phyloP scores from a whole-genome alignment of 441 rosid genomes.

The Gossypium davidsonii region DNA sequence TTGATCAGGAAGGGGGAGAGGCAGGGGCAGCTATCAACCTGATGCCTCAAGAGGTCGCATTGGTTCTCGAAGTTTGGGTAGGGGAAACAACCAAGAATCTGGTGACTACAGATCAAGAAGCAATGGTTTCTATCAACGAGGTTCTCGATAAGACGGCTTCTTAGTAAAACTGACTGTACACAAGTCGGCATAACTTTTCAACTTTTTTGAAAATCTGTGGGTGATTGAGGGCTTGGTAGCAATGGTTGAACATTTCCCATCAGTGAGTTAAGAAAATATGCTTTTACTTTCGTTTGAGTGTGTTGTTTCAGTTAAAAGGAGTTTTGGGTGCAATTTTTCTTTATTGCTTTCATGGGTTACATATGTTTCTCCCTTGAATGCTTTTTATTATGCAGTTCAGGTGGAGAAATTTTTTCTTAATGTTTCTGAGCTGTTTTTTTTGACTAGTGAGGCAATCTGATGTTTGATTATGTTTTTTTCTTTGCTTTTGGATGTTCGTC shows the following conservation, averaged over 20 bases:
- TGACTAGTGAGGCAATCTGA: neutral
- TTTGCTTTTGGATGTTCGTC: neutral
- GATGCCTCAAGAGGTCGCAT: slow-evolving; percentile 71
- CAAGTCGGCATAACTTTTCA: neutral
- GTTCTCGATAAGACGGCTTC: slow-evolving; percentile 32
- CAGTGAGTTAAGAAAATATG: slow-evolving; percentile 17
- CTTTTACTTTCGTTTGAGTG: slow-evolving; percentile 31
- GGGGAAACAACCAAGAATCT: slow-evolving; percentile 64
- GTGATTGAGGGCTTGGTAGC: slow-evolving; percentile 16
- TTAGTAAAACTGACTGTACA: neutral
- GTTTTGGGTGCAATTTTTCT: slow-evolving; percentile 19
- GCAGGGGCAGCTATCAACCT: slow-evolving; percentile 62
- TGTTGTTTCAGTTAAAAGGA: slow-evolving; percentile 28
- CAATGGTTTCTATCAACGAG: slow-evolving; percentile 65
- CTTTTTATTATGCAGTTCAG: slow-evolving; percentile 41
- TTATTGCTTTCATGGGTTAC: slow-evolving; percentile 13
- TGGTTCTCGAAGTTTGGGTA: slow-evolving; percentile 55
- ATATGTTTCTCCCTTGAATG: slow-evolving; percentile 34
- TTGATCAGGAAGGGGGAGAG: slow-evolving; percentile 67
- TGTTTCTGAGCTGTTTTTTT: slow-evolving; percentile 5
- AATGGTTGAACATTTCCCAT: slow-evolving; percentile 19
- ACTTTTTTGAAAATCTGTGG: slow-evolving; percentile 11
- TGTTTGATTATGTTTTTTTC: neutral
- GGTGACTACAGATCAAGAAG: slow-evolving; percentile 67
- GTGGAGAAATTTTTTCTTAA: slow-evolving; percentile 29